A percentile compares a stretch with the other conserved stretches of the same genome.
Evolutionary conservation across 1,284 basidiomycete genomes (phyloP).

Genomic region (Ustilago esculenta): DNA sequence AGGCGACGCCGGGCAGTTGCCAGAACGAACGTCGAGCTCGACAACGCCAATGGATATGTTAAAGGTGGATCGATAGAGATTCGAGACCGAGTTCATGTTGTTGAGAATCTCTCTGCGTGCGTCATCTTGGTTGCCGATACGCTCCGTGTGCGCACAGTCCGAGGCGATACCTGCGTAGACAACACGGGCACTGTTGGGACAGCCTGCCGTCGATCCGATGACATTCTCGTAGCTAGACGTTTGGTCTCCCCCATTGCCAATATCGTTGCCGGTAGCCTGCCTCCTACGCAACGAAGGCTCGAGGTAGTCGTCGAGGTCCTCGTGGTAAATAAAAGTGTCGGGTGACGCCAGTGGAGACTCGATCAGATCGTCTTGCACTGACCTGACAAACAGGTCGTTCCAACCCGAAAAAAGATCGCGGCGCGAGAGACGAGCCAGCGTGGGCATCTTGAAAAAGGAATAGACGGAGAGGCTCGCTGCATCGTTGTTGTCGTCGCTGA

Average conservation of each 20-base stretch:
- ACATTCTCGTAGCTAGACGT: slow-evolving; percentile 87
- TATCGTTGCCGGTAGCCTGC: slow-evolving; percentile 71
- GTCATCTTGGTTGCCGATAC: slow-evolving; percentile 32
- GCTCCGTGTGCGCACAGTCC: slow-evolving; percentile 78
- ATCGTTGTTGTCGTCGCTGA: slow-evolving; percentile 51
- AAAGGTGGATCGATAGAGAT: slow-evolving; percentile 79
- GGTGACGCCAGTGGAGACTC: slow-evolving; percentile 16
- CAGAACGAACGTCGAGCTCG: slow-evolving; percentile 76
- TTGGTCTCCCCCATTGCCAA: slow-evolving; percentile 80
- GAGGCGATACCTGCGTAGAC: slow-evolving; percentile 88
- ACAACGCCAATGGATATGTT: slow-evolving; percentile 86
- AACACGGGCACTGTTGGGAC: slow-evolving; percentile 78
- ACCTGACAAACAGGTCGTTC: slow-evolving; percentile 26
- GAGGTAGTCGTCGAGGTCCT: slow-evolving; percentile 40
- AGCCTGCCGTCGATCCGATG: slow-evolving; percentile 73
- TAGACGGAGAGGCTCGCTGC: slow-evolving; percentile 41
- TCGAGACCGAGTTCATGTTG: slow-evolving; percentile 78
- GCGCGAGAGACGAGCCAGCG: slow-evolving; percentile 32
- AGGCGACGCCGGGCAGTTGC: slow-evolving; percentile 62
- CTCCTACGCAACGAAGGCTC: slow-evolving; percentile 37
- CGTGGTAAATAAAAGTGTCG: slow-evolving; percentile 36
- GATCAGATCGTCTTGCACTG: slow-evolving; percentile 16
- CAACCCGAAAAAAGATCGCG: slow-evolving; percentile 40
- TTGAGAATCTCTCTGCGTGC: slow-evolving; percentile 79
- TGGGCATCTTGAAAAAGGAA: slow-evolving; percentile 53